Percentiles rank a stretch among this genome's conserved stretches.
phyloP scores from a whole-genome alignment of 495 filamentous ascomycete genomes.

The Pyrenula massariospora region DNA sequence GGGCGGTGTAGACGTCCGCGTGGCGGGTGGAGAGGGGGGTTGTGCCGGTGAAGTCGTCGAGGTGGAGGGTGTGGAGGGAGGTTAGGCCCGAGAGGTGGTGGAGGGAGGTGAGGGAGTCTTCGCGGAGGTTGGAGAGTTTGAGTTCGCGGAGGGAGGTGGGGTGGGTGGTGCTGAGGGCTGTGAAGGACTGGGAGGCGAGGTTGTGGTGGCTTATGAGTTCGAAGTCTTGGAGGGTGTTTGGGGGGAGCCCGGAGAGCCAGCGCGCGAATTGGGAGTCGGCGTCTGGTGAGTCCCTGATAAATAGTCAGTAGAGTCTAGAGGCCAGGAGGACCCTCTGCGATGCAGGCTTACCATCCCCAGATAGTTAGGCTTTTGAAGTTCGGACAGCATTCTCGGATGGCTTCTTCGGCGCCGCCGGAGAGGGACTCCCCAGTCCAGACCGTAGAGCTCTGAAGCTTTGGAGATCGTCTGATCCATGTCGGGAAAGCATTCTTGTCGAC shows the following conservation, averaged over 20 bases:
- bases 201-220: constrained; percentile 38
- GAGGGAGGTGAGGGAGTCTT: constrained; percentile 33
- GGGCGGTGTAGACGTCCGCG: constrained; percentile 36
- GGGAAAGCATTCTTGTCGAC: constrained; percentile 17
- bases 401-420: constrained; percentile 30
- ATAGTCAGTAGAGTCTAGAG: constrained; percentile 8
- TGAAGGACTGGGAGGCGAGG: constrained; percentile 41
- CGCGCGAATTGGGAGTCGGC: constrained; percentile 42
- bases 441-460: constrained; percentile 33
- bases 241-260: constrained; percentile 44
- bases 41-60: constrained; percentile 27
- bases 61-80: constrained; percentile 34
- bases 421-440: constrained; percentile 49
- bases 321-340: not conserved
- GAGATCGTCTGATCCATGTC: constrained; percentile 31
- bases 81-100: constrained; percentile 38
- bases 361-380: constrained; percentile 49
- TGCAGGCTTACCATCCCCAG: constrained; percentile 30
- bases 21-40: constrained; percentile 28
- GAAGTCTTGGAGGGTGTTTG: constrained; percentile 48
- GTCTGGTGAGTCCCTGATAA: constrained; percentile 15
- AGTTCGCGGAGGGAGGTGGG: constrained; percentile 42
- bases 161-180: constrained; percentile 44
- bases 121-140: constrained; percentile 36
- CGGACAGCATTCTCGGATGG: constrained; percentile 47